Evolutionary conservation across 768 basidiomycete species (phyloP), one percentile per base, ranked within the genome.

Genomic region (Phaeolepiota aurea): DNA sequence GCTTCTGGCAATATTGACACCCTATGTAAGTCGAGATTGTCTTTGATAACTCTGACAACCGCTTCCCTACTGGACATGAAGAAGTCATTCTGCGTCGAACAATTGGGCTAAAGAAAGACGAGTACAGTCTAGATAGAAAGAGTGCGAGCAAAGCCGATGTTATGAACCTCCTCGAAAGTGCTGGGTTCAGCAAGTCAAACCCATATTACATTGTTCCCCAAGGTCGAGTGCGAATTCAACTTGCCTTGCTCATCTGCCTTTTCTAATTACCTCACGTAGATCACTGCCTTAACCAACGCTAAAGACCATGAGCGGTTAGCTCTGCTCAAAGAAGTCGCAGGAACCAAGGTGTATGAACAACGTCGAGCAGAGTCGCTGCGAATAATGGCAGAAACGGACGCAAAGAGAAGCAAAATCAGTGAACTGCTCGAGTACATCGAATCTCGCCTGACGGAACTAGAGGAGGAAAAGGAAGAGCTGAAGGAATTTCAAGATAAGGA

Each of bases 141-240:
- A 90, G 85, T 46, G 85, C 87, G 0, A 87, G 80, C 59, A 96
- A 96, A 60, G 94, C 92, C 2, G 96, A 99, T 54, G 89, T 99
- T 14, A 94, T 96, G 89, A 93, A 90, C 54, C 69, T 98, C 18
- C 74, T 99, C 34, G 96, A 98, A 58, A 87, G 84, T 54, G 96
- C 96, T 1, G 94, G 96, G 1, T 99, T 99, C 67, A 91, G 87
- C 64, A 87, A 90, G 55, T 85, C 85, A n/a, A 99, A 98, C 54
- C 96, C 96, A 0, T 99, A 98, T 58, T 99, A 98, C 54, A 99
- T 99, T 49, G 94, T 98, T 0, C 96, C 96, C 2, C 96, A 99
- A 68, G 96, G 96, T 39, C 70, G 94, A 38, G 93, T 96, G 52
- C 61, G 82, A 74, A 12, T 7, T 5, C n/a, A 5, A n/a, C 3